Conservation (phyloP, 441 rosid species). For the Euphorbia corollata region DNA sequence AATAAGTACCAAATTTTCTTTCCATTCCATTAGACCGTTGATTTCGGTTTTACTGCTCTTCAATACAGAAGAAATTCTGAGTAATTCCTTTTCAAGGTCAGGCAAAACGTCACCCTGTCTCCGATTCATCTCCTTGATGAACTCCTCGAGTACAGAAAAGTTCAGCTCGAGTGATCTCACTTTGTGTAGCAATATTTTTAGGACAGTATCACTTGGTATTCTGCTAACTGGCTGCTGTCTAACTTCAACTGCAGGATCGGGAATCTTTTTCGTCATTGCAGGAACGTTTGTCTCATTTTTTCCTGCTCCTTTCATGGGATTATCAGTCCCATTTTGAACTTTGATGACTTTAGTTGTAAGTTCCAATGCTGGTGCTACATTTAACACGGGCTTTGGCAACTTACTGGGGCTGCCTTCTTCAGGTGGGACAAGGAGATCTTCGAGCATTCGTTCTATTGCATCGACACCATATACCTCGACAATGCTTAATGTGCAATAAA, state of each 20-base stretch:
- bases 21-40: slow-evolving; percentile 46
- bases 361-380: slow-evolving; percentile 19
- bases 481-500: slow-evolving; percentile 76
- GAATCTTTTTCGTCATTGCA: slow-evolving; percentile 23
- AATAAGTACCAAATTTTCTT: slow-evolving; percentile 43
- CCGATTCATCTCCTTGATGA: slow-evolving; percentile 47
- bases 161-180: slow-evolving; percentile 63
- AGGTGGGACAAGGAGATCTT: slow-evolving; percentile 62
- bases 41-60: slow-evolving; percentile 50
- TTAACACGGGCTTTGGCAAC: slow-evolving; percentile 28
- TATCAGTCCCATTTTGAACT: slow-evolving; percentile 20
- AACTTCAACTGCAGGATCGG: slow-evolving; percentile 49
- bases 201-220: slow-evolving; percentile 53
- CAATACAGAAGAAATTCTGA: slow-evolving; percentile 36
- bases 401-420: slow-evolving; percentile 34
- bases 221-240: slow-evolving; percentile 54
- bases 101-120: slow-evolving; percentile 47
- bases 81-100: slow-evolving; percentile 47
- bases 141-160: slow-evolving; percentile 62
- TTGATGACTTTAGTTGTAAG: slow-evolving; percentile 23
- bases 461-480: slow-evolving; percentile 82
- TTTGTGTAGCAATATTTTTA: slow-evolving; percentile 82
- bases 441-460: slow-evolving; percentile 83
- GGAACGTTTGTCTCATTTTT: slow-evolving; percentile 25
- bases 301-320: slow-evolving; percentile 20